phyloP scores from a whole-genome alignment of 306 rosid species.

The Begonia loranthoides region DNA sequence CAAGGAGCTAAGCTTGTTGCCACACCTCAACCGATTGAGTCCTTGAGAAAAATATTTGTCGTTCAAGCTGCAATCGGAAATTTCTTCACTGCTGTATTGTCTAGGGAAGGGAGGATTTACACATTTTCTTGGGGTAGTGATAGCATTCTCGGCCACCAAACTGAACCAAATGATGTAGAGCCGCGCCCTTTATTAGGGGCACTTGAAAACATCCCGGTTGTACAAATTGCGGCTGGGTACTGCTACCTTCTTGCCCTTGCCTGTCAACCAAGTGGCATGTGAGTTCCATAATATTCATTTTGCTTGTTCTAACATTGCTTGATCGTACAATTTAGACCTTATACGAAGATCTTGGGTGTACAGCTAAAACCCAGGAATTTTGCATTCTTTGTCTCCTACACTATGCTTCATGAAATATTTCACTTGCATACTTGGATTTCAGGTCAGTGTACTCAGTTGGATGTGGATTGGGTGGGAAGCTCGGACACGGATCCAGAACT shows the following conservation, averaged over 20 bases:
- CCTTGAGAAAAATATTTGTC: constrained; percentile 69
- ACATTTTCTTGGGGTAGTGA: constrained; percentile 93
- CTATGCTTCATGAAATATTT: no score
- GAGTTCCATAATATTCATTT: constrained; percentile 21
- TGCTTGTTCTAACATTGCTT: no score
- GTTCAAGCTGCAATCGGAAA: constrained; percentile 97
- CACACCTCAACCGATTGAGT: constrained; percentile 65
- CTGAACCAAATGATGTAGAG: constrained; percentile 59
- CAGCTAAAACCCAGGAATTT: no score
- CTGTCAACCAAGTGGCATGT: constrained; percentile 88
- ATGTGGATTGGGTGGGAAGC: constrained; percentile 97
- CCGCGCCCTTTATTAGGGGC: constrained; percentile 77
- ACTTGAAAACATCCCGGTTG: constrained; percentile 73
- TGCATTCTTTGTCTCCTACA: no score
- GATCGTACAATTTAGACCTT: no score
- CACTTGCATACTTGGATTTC: constrained; percentile 2
- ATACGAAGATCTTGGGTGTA: no score
- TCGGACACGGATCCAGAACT: constrained; percentile 76
- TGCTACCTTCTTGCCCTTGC: constrained; percentile 95
- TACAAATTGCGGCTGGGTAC: constrained; percentile 95
- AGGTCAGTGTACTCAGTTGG: constrained; percentile 98
- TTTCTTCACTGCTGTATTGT: constrained; percentile 81
- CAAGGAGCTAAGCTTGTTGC: constrained; percentile 47
- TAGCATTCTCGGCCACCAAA: constrained; percentile 70
- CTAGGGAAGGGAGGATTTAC: constrained; percentile 87